A percentile compares a stretch with the other conserved stretches of the same genome.
These are phyloP conservation scores for Aphanomyces cochlioides DNA, from an alignment of 352 stramenopile species.

Conservation along the genomic window DNA sequence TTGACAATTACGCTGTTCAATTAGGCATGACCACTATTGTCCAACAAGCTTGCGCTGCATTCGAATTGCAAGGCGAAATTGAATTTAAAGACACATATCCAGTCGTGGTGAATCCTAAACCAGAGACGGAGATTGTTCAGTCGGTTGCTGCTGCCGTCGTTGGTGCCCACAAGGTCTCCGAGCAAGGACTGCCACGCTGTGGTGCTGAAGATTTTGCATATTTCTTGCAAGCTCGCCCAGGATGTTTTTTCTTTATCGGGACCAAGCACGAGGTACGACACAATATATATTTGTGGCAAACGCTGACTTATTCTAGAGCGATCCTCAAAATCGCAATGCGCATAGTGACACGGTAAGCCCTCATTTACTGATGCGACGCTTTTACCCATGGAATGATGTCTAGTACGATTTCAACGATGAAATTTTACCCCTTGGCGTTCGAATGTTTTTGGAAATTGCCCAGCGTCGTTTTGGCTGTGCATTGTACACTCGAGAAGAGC, in stretches of 20 bases:
- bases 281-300: constrained; percentile 21
- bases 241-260: constrained; percentile 81
- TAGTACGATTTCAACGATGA: constrained; percentile 82
- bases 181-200: constrained; percentile 83
- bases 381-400: background rate
- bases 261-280: constrained; percentile 54
- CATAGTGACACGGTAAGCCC: constrained; percentile 51
- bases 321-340: constrained; percentile 10
- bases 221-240: constrained; percentile 73
- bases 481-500: constrained; percentile 59
- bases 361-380: constrained; percentile 57
- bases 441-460: constrained; percentile 70
- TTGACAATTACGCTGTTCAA: background rate
- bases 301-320: background rate
- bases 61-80: constrained; percentile 67
- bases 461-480: constrained; percentile 62
- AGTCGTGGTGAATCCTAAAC: constrained; percentile 67
- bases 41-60: constrained; percentile 66
- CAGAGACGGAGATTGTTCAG: constrained; percentile 69
- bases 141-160: constrained; percentile 69
- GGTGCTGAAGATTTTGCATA: constrained; percentile 94
- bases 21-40: constrained; percentile 76
- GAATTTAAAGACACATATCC: constrained; percentile 68
- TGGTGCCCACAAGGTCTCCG: constrained; percentile 58
- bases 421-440: constrained; percentile 64